Percentiles rank a stretch among this genome's conserved stretches.
Evolutionary conservation across 169 alveolate genomes (phyloP).

Genomic region (Eimeria tenella): DNA sequence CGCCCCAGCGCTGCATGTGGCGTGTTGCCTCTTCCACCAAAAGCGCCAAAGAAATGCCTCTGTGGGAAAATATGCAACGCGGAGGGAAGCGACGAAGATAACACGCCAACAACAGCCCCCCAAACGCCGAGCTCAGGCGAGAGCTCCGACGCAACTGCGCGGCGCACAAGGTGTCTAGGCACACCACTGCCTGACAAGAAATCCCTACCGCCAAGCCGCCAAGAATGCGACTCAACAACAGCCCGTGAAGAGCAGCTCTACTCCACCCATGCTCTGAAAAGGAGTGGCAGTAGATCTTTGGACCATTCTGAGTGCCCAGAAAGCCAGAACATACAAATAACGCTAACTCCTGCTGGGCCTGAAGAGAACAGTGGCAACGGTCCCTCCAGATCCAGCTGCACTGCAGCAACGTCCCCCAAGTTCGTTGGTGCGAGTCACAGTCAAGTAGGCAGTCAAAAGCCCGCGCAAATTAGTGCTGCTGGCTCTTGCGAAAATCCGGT

Average conservation of each 20-base stretch:
- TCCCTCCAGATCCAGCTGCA: too few species aligned
- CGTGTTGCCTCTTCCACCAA: neutral
- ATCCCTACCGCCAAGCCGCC: neutral
- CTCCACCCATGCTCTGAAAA: neutral
- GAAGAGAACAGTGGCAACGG: too few species aligned
- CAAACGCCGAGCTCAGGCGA: conserved; percentile 45
- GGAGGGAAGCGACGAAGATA: conserved; percentile 58
- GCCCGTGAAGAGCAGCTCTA: neutral
- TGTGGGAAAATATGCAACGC: neutral
- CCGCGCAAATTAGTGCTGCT: too few species aligned
- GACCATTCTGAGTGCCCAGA: neutral
- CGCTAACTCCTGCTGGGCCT: conserved; percentile 1
- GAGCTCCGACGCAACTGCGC: neutral
- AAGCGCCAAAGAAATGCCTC: conserved; percentile 1
- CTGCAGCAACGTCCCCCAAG: too few species aligned
- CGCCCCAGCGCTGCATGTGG: conserved; percentile 14
- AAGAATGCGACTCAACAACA: neutral
- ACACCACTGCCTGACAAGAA: neutral
- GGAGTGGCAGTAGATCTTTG: too few species aligned
- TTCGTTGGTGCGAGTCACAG: too few species aligned
- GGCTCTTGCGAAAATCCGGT: too few species aligned
- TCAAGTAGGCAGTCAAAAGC: too few species aligned
- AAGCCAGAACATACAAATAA: neutral
- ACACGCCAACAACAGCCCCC: conserved; percentile 46
- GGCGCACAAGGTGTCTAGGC: conserved; percentile 26